phyloP scores from a whole-genome alignment of 257 asterid species.

The Galeopsis tetrahit region DNA sequence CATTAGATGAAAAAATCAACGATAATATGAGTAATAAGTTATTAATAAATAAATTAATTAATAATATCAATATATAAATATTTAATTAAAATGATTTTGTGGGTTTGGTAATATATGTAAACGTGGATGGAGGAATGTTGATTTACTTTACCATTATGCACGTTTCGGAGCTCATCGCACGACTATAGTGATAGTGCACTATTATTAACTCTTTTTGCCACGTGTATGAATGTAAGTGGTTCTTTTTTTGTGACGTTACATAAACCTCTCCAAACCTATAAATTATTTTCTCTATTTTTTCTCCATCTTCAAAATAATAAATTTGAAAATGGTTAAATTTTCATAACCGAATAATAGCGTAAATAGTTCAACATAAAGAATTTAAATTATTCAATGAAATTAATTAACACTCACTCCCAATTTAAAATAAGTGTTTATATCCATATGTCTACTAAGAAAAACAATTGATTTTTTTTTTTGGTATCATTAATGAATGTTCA shows the following conservation, averaged over 20 bases:
- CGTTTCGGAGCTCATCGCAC: slow-evolving; percentile 31
- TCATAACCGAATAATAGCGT: no score
- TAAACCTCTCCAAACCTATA: slow-evolving; percentile 9
- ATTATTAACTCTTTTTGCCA: slow-evolving; percentile 2
- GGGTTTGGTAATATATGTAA: slow-evolving; percentile 31
- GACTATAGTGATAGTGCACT: slow-evolving; percentile 12
- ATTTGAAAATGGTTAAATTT: no score
- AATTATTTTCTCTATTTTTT: background rate
- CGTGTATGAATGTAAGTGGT: slow-evolving; percentile 20
- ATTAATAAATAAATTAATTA: background rate
- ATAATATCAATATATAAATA: background rate
- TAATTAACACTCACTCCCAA: no score
- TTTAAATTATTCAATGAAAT: no score
- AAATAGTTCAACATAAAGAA: no score
- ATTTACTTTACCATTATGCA: slow-evolving; percentile 23
- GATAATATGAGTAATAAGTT: background rate
- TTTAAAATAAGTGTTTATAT: no score
- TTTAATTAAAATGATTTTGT: background rate
- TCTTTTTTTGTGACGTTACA: slow-evolving; percentile 22
- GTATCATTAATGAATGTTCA: no score
- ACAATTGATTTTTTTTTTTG: no score
- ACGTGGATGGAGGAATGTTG: slow-evolving; percentile 30
- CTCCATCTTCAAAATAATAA: background rate
- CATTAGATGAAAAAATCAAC: background rate
- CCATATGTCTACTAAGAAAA: no score